Percentiles rank a stretch among this genome's conserved stretches.
These are phyloP conservation scores for Somion occarium DNA, from an alignment of 1,284 basidiomycete species.

Conservation along the genomic window DNA sequence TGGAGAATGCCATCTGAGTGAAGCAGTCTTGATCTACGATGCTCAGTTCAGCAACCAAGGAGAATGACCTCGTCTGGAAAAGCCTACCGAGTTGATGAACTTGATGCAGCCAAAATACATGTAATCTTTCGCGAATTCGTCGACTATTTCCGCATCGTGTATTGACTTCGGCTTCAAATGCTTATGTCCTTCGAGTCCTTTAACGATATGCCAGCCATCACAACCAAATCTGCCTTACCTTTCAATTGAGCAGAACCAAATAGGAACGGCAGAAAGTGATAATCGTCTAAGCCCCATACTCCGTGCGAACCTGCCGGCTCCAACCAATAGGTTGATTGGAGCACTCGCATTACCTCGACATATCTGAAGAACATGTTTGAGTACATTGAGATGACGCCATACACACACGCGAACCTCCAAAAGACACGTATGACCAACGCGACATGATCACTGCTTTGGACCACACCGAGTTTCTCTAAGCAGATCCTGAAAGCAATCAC, in stretches of 20 bases:
- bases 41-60: not conserved
- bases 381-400: not conserved
- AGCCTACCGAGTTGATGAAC: slow-evolving; percentile 90
- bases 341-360: slow-evolving; percentile 81
- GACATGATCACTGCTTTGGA: slow-evolving; percentile 65
- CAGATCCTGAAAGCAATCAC: slow-evolving; percentile 58
- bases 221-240: slow-evolving; percentile 36
- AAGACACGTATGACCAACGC: slow-evolving; percentile 85
- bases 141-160: slow-evolving; percentile 89
- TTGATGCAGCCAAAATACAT: slow-evolving; percentile 97
- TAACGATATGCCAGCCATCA: not conserved
- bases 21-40: slow-evolving; percentile 87
- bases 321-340: slow-evolving; percentile 96
- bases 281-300: slow-evolving; percentile 98
- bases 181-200: slow-evolving; percentile 77
- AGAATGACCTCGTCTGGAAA: not conserved
- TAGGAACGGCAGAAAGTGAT: slow-evolving; percentile 94
- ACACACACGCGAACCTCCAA: slow-evolving; percentile 59
- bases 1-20: slow-evolving; percentile 96
- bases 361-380: slow-evolving; percentile 48
- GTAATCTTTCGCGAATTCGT: slow-evolving; percentile 89
- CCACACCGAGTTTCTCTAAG: slow-evolving; percentile 69
- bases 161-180: slow-evolving; percentile 91
- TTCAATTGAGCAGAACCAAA: slow-evolving; percentile 84
- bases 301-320: slow-evolving; percentile 98